Evolutionary conservation across 345 rosid genomes (phyloP), one percentile per base, ranked within the genome.

Genomic region (Syzygium oleosum): DNA sequence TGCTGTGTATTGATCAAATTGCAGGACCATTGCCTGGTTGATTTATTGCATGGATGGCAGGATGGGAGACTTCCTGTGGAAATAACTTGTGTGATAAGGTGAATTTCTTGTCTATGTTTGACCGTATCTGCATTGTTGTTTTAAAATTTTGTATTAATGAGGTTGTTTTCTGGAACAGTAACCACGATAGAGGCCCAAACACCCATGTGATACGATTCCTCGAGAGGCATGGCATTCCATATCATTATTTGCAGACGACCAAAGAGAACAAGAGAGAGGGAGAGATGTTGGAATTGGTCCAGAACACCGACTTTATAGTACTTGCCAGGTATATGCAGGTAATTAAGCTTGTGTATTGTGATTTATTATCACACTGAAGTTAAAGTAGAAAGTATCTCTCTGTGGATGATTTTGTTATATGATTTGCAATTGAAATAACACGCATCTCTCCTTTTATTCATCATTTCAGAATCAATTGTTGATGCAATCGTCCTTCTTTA

Each of bases 251-350:
- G 91, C 87, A 54, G 25, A 93, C 95, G 86, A 92, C 91, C 61
- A 85, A 91, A 51, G 97, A 93, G 84, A 91, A 93, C 85, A 89
- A 94, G 87, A 92, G 95, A 90, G 99, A 96, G 88, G 93, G 86
- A 83, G 97, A 96, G 92, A 94, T 96, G 86, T 89, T 96, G 92
- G 96, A 93, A 73, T 91, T 98, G 94, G 96, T 96, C 52, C 93
- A 91, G 92, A 90, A 92, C 89, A 98, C 98, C 13, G 98, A 98
- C 90, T 98, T 98, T 89, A 84, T 98, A 86, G 97, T 98, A 84
- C 99, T 96, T 51, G 99, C 99, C 83, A 96, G 99, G 92, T 98
- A 98, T 91, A 98, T 98, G 99, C 99, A 98, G 99, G 99, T 98
- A 93, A 93, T 88, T 88, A 6, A 55, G 86, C 13, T 38, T 19